Conservation (phyloP, 2,329 filamentous ascomycete genomes). For the Stachybotrys echinatus region DNA sequence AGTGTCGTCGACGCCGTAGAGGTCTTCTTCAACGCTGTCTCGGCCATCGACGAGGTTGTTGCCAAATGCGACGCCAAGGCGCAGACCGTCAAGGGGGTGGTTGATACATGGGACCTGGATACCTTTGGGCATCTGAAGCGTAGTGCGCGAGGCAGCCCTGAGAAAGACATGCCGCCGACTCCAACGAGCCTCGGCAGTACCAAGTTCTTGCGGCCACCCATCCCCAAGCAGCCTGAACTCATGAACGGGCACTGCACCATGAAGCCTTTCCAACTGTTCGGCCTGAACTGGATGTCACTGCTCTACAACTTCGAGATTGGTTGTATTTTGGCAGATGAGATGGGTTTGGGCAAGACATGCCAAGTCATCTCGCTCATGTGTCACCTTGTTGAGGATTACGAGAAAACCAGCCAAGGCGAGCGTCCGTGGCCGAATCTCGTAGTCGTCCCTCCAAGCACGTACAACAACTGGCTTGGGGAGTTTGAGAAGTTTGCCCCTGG, state of each 20-base stretch:
- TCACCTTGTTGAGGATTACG: constrained; percentile 66
- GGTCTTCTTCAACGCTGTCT: constrained; percentile 75
- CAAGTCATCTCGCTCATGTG: constrained; percentile 92
- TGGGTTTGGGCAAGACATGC: constrained; percentile 95
- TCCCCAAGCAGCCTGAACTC: constrained; percentile 61
- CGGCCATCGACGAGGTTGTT: constrained; percentile 79
- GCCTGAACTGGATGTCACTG: constrained; percentile 88
- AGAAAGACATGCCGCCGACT: constrained; percentile 34
- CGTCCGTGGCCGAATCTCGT: constrained; percentile 70
- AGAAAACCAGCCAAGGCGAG: constrained; percentile 16
- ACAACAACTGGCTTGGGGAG: constrained; percentile 94
- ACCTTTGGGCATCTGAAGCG: constrained; percentile 35
- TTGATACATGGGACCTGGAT: constrained; percentile 45
- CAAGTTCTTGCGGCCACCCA: constrained; percentile 35
- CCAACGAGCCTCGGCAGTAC: constrained; percentile 31
- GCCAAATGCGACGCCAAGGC: constrained; percentile 69
- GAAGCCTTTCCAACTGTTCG: constrained; percentile 92
- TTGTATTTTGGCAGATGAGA: constrained; percentile 93
- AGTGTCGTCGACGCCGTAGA: constrained; percentile 46
- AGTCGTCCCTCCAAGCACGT: constrained; percentile 86
- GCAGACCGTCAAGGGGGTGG: constrained; percentile 42
- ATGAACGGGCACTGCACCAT: constrained; percentile 74
- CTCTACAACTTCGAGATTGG: constrained; percentile 75
- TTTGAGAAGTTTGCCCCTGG: constrained; percentile 81
- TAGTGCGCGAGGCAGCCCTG: constrained; percentile 20